Base-by-base conservation (phyloP, 108 stramenopile species). In the Cyclostephanos invisitatus region DNA sequence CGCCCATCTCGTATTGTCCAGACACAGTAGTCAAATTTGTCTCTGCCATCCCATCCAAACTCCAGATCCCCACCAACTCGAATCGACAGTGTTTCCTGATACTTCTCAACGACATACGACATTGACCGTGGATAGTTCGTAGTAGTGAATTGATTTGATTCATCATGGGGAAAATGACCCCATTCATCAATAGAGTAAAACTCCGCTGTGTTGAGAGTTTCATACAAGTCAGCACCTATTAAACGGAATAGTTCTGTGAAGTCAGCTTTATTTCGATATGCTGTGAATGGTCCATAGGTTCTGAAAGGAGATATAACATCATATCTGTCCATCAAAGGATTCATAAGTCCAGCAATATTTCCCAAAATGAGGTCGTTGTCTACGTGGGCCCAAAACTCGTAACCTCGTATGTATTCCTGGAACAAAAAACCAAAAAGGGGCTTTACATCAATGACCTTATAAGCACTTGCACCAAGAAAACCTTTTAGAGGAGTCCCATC, bases 201-300 rank as follows among this genome's bases (percentile, higher is more conserved):
- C 40, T 42, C 7, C 12, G 40, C 1, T 42, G 40, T 42, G 8
- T 42, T 42, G 40, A 42, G 40, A 11, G 8, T 9, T 42, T 42
- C 40, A 42, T 42, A 42, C 40, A 42, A 42, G 40, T 42, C 8
- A 1, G 7, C 40, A 1, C 12, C 40, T 11, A 42, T 42, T 28
- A 65, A 37, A 20, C 62, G 66, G 12, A 57, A 67, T 21, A 67
- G 54, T 28, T 56, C 47, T 4, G 21, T 56, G 22, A 51, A 56
- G 12, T 22, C 21, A 17, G 20, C 0, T 8, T 15, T 9, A 15
- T 67, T 67, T 7, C 50, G 50, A 54, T 67, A 56, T 2, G 53
- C 21, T 1, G 66, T 53, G 48, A 57, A 57, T 11, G 66, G 5
- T 50, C 54, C 54, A 22, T 22, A 14, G 22, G 66, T 67, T 7